Evolutionary conservation across 192 early-diverging fungal genomes (phyloP).

Genomic region (Piromyces sp.): DNA sequence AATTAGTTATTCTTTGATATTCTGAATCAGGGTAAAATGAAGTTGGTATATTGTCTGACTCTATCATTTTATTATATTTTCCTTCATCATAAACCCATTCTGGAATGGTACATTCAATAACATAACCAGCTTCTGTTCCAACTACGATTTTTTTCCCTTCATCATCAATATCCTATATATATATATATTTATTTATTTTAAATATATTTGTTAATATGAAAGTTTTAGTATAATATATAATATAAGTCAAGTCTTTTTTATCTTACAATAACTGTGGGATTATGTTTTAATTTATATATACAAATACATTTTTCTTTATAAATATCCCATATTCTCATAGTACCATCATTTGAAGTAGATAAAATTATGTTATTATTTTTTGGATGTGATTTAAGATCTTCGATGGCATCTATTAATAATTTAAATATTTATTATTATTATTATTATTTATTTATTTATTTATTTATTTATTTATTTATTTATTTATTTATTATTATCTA

Average conservation of each 20-base stretch:
- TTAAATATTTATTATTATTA: too few species aligned
- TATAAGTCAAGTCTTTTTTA: too few species aligned
- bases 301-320: slow-evolving; percentile 35
- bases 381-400: slow-evolving; percentile 57
- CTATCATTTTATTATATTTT: not conserved
- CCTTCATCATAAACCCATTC: not conserved
- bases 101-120: not conserved
- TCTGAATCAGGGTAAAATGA: slow-evolving; percentile 27
- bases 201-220: too few species aligned
- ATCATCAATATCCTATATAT: not conserved
- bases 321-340: slow-evolving; percentile 64
- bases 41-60: slow-evolving; percentile 47
- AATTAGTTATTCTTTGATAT: slow-evolving; percentile 23
- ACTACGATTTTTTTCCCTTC: slow-evolving; percentile 1
- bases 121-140: not conserved
- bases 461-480: too few species aligned
- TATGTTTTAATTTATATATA: slow-evolving; percentile 37
- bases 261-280: slow-evolving; percentile 25
- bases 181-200: not conserved
- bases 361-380: slow-evolving; percentile 39
- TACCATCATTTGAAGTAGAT: slow-evolving; percentile 53
- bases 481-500: not conserved
- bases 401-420: slow-evolving; percentile 36
- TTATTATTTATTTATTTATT: slow-evolving; percentile 1
- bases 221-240: not conserved